Evolutionary conservation across 345 rosid genomes (phyloP).

Genomic region (Brassica juncea): DNA sequence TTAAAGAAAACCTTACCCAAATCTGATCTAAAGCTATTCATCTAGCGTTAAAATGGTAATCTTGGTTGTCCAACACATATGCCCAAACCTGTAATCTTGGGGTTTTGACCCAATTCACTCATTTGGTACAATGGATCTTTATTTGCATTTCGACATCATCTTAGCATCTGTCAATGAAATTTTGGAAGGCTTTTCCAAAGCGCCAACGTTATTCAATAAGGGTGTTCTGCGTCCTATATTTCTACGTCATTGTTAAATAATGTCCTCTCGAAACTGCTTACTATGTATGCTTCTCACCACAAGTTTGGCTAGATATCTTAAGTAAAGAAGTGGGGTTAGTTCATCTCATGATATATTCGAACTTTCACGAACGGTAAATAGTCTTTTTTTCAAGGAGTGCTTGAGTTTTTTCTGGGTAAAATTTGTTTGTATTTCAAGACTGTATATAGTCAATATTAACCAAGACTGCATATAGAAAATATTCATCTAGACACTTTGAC

Average conservation of each 20-base stretch:
- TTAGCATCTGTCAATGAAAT: background rate
- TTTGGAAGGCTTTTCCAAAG: background rate
- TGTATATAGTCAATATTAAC: background rate
- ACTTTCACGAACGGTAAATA: background rate
- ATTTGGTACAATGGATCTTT: background rate
- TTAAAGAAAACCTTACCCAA: no score
- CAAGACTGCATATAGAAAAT: no score
- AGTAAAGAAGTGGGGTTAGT: background rate
- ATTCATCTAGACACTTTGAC: background rate
- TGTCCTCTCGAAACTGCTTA: background rate
- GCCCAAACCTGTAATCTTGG: no score
- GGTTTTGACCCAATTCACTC: background rate
- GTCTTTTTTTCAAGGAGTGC: background rate
- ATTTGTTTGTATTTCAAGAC: background rate
- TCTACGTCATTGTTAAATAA: background rate
- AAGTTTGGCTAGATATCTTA: background rate
- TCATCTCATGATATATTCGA: no score
- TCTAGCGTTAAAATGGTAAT: no score
- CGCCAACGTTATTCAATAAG: background rate
- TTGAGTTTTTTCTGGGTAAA: background rate
- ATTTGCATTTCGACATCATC: background rate
- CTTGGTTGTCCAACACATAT: no score
- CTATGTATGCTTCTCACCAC: background rate
- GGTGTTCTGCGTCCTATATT: background rate
- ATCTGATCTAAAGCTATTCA: no score